phyloP scores from a whole-genome alignment of 2,329 filamentous ascomycete species.

The Ascochyta fabae region DNA sequence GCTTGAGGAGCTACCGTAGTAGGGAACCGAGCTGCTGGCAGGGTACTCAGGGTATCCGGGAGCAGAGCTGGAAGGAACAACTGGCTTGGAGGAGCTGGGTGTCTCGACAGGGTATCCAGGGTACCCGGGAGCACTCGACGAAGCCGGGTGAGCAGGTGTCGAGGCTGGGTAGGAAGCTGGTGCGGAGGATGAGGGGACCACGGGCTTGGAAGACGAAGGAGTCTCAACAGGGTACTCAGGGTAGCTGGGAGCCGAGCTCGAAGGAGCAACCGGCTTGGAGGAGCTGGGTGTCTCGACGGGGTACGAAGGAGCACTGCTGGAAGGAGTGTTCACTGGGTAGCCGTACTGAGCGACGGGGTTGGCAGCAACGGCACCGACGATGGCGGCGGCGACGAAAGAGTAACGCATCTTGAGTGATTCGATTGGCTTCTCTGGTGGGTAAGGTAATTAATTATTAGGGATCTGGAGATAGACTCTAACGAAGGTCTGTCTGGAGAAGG shows the following conservation, averaged over 20 bases:
- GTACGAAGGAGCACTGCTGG: conserved; percentile 22
- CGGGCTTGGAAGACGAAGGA: conserved; percentile 11
- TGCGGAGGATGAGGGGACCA: conserved; percentile 1
- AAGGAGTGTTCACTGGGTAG: conserved; percentile 11
- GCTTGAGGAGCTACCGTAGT: neutral
- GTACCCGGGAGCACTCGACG: neutral
- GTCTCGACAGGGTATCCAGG: conserved; percentile 3
- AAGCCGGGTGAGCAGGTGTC: neutral
- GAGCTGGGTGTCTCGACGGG: conserved; percentile 20
- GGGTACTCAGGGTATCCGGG: neutral
- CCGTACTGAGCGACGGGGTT: conserved; percentile 33
- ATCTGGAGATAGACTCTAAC: conserved; percentile 36
- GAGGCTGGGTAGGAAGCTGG: conserved; percentile 13
- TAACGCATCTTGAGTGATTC: conserved; percentile 41
- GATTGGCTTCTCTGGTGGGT: conserved; percentile 5
- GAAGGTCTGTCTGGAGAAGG: conserved; percentile 39
- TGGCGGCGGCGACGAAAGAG: conserved; percentile 38
- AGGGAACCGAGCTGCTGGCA: neutral
- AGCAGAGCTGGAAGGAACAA: conserved; percentile 6
- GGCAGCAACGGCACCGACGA: conserved; percentile 41
- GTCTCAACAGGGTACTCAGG: conserved; percentile 7
- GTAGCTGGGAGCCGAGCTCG: conserved; percentile 5
- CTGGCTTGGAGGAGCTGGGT: conserved; percentile 2
- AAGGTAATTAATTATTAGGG: conserved; percentile 34
- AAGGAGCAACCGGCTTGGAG: conserved; percentile 4